phyloP scores from a whole-genome alignment of 2,329 filamentous ascomycete species.

The Fusarium sp. region DNA sequence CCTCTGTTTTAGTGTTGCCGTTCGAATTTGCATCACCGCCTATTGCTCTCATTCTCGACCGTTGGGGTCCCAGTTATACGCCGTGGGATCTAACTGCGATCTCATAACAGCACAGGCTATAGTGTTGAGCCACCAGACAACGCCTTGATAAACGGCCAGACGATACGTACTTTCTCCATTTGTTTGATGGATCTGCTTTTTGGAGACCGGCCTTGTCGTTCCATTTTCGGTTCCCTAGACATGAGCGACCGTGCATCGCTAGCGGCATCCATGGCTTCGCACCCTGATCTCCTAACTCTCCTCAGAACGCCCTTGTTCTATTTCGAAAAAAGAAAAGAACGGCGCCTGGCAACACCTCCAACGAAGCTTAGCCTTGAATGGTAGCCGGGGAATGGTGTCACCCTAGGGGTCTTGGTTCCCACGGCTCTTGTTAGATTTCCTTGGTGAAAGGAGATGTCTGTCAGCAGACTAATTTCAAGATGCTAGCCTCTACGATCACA shows the following conservation, averaged over 20 bases:
- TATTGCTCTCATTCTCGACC: slow-evolving; percentile 13
- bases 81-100: not conserved
- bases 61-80: slow-evolving; percentile 12
- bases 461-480: slow-evolving; percentile 26
- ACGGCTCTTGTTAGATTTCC: not conserved
- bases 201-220: slow-evolving; percentile 2
- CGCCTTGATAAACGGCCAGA: slow-evolving; percentile 11
- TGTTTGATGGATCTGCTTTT: slow-evolving; percentile 30
- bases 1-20: not conserved
- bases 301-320: slow-evolving; percentile 23
- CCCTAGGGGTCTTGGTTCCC: slow-evolving; percentile 5
- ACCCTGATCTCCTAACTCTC: slow-evolving; percentile 33
- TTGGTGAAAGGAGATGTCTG: slow-evolving; percentile 14
- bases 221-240: slow-evolving; percentile 20
- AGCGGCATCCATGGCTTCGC: slow-evolving; percentile 26
- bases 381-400: slow-evolving; percentile 40
- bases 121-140: slow-evolving; percentile 15
- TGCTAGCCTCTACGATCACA: slow-evolving; percentile 22
- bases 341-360: slow-evolving; percentile 34
- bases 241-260: slow-evolving; percentile 37
- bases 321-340: slow-evolving; percentile 35
- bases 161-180: slow-evolving; percentile 9
- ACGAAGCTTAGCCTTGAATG: slow-evolving; percentile 41
- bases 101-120: slow-evolving; percentile 3
- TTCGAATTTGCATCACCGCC: slow-evolving; percentile 13